Percentiles rank a stretch among this genome's conserved stretches.
Evolutionary conservation across 345 rosid genomes (phyloP).

Genomic region (Mangifera indica): DNA sequence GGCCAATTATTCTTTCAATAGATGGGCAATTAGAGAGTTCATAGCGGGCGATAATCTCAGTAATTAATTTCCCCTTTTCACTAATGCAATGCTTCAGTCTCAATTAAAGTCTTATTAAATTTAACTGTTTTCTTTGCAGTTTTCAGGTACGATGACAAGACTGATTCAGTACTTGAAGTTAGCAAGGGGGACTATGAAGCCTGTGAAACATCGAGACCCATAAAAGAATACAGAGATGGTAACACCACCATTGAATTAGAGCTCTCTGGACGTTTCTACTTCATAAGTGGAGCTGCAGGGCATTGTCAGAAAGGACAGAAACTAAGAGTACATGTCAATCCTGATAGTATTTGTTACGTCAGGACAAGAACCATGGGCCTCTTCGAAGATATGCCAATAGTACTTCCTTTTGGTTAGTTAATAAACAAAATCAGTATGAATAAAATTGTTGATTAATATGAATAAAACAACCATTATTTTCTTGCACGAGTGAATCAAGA

Average conservation of each 20-base stretch:
- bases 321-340: background rate
- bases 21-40: constrained; percentile 49
- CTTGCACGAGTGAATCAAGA: no score
- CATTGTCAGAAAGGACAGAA: constrained; percentile 53
- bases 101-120: no score
- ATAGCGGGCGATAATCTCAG: constrained; percentile 46
- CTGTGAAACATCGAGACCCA: constrained; percentile 45
- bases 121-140: constrained; percentile 22
- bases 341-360: no score
- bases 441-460: no score
- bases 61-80: constrained; percentile 16
- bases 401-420: no score
- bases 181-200: constrained; percentile 39
- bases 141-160: constrained; percentile 41
- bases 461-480: no score
- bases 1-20: constrained; percentile 32
- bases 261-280: constrained; percentile 46
- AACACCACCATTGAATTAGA: constrained; percentile 40
- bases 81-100: no score
- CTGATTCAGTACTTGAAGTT: constrained; percentile 57
- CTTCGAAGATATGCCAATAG: no score
- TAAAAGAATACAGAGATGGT: constrained; percentile 42
- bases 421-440: no score
- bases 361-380: no score
- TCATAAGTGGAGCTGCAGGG: constrained; percentile 59